Percentiles rank a stretch among this genome's conserved stretches.
Conservation (phyloP, 83 land plant genomes). For the Isoetes engelmannii region DNA sequence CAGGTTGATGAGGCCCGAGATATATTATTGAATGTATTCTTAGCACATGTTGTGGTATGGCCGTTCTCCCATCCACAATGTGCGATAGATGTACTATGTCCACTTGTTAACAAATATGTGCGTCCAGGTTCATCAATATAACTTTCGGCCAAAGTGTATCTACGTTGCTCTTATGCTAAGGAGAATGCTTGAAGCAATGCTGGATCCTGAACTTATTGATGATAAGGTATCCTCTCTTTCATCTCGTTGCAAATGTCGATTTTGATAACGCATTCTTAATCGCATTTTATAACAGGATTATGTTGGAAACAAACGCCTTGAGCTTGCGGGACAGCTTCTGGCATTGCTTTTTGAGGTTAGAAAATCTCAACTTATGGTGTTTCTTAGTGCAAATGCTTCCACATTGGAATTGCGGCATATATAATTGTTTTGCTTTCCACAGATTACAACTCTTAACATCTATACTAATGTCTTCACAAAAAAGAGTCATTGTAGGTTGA, state of each 20-base stretch:
- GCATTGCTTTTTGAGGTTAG: constrained; percentile 96
- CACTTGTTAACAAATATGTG: constrained; percentile 2
- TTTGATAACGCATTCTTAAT: no score
- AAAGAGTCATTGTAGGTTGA: no score
- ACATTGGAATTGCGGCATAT: no score
- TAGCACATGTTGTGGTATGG: constrained; percentile 88
- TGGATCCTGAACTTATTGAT: constrained; percentile 77
- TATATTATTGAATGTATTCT: constrained; percentile 67
- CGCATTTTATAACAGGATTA: no score
- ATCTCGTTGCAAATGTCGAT: no score
- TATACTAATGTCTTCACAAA: no score
- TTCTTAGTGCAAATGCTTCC: no score
- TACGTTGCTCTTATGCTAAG: constrained; percentile 89
- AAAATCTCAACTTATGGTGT: no score
- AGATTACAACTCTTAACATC: no score
- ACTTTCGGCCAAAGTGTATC: constrained; percentile 83
- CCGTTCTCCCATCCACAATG: no score
- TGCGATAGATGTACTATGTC: constrained; percentile 19
- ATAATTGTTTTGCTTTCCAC: no score
- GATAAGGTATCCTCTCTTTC: constrained; percentile 70
- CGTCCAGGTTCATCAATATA: constrained; percentile 45
- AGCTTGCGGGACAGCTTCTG: constrained; percentile 86
- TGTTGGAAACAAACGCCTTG: constrained; percentile 96
- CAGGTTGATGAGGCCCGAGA: constrained; percentile 64
- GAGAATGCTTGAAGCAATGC: constrained; percentile 88